Conservation (phyloP, 2,329 filamentous ascomycete genomes). For the Diaporthe batatas region DNA sequence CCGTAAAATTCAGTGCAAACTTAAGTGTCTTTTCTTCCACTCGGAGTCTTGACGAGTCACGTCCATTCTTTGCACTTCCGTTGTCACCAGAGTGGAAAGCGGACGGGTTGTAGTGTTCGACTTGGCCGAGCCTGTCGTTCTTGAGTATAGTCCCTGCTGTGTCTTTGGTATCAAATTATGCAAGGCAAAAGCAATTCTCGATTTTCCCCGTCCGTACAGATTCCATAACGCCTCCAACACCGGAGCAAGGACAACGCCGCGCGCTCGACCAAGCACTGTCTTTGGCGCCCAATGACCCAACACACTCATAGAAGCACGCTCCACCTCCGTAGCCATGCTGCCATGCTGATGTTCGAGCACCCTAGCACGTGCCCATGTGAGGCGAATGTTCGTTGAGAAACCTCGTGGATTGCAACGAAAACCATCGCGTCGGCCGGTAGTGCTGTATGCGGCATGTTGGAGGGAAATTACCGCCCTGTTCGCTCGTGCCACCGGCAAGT, state of each 20-base stretch:
- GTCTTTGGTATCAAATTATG: conserved; percentile 32
- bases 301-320: background rate
- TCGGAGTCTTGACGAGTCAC: background rate
- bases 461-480: no score
- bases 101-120: background rate
- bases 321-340: background rate
- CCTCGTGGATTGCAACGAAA: background rate
- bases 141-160: background rate
- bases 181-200: conserved; percentile 27
- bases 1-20: background rate
- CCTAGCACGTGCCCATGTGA: background rate
- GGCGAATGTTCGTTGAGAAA: background rate
- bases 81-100: background rate
- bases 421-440: background rate
- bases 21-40: background rate
- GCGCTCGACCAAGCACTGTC: background rate
- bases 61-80: background rate
- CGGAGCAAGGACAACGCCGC: conserved; percentile 25
- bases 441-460: background rate
- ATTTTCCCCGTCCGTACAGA: conserved; percentile 29
- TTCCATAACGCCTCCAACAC: conserved; percentile 36
- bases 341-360: background rate
- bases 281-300: conserved; percentile 13
- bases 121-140: background rate
- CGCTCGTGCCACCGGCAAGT: background rate